Evolutionary conservation across 768 basidiomycete species (phyloP).

Genomic region (Russula olivacea): DNA sequence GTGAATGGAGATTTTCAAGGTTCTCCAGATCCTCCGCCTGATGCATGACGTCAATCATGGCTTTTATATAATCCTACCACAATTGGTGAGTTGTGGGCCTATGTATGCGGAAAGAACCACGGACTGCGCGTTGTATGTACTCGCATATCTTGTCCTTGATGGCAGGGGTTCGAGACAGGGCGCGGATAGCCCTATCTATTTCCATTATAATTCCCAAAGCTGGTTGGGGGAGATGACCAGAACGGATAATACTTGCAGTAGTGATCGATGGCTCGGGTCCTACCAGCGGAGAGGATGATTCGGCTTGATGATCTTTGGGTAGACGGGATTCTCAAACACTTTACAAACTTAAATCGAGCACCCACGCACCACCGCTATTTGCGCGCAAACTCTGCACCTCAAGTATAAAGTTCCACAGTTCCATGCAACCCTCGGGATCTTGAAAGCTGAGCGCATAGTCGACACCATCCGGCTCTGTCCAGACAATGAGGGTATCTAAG

Average conservation of each 20-base stretch:
- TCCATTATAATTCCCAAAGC: conserved; percentile 70
- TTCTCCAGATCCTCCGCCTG: conserved; percentile 92
- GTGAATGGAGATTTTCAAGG: conserved; percentile 80
- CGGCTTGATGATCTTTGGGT: conserved; percentile 40
- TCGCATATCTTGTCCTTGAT: conserved; percentile 85
- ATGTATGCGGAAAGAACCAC: conserved; percentile 29
- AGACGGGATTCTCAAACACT: conserved; percentile 21
- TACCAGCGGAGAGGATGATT: conserved; percentile 55
- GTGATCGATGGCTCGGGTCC: conserved; percentile 55
- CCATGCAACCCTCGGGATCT: conserved; percentile 88
- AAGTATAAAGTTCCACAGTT: conserved; percentile 95
- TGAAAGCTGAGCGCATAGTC: conserved; percentile 98
- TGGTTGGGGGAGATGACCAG: conserved; percentile 70
- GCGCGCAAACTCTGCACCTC: conserved; percentile 81
- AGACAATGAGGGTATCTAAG: conserved; percentile 93
- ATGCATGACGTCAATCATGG: conserved; percentile 75
- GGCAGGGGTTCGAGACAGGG: conserved; percentile 60
- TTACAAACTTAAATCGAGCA: not conserved
- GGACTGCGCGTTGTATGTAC: conserved; percentile 79
- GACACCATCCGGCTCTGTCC: conserved; percentile 92
- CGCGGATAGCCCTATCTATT: conserved; percentile 73
- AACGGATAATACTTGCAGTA: conserved; percentile 58
- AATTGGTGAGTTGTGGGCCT: conserved; percentile 3
- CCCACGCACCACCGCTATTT: conserved; percentile 52
- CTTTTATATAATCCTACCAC: conserved; percentile 77